These are phyloP conservation scores for Zopfochytrium polystomum DNA, from an alignment of 371 early-diverging fungal species.

Conservation along the genomic window DNA sequence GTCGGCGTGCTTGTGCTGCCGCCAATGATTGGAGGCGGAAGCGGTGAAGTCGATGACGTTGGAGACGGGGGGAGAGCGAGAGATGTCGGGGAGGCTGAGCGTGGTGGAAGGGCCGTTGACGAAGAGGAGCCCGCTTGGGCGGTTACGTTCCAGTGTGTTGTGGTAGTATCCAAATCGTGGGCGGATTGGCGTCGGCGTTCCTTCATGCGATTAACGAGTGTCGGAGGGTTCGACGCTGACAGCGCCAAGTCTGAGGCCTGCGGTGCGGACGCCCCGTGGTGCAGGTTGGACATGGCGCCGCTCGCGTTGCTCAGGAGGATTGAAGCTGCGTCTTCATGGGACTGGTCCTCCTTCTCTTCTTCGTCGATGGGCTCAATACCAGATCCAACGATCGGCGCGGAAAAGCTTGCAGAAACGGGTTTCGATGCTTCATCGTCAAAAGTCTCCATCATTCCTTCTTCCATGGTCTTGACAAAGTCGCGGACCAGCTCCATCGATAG, in stretches of 20 bases:
- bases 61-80: background rate
- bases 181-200: background rate
- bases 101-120: background rate
- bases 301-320: slow-evolving; percentile 1
- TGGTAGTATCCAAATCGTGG: background rate
- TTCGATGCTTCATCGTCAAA: slow-evolving; percentile 86
- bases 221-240: too few species aligned
- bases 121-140: background rate
- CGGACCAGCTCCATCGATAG: slow-evolving; percentile 83
- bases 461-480: slow-evolving; percentile 86
- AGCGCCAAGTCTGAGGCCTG: background rate
- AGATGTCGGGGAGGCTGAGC: background rate
- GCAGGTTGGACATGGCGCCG: background rate
- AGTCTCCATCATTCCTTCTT: slow-evolving; percentile 82
- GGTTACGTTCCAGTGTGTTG: background rate
- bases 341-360: slow-evolving; percentile 25
- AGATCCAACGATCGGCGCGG: slow-evolving; percentile 69
- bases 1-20: background rate
- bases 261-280: background rate
- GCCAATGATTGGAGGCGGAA: slow-evolving; percentile 5
- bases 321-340: background rate
- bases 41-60: slow-evolving; percentile 5
- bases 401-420: slow-evolving; percentile 90
- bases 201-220: background rate
- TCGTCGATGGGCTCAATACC: slow-evolving; percentile 21